phyloP scores from a whole-genome alignment of 1,284 basidiomycete genomes.

The Prillingera fragicola region DNA sequence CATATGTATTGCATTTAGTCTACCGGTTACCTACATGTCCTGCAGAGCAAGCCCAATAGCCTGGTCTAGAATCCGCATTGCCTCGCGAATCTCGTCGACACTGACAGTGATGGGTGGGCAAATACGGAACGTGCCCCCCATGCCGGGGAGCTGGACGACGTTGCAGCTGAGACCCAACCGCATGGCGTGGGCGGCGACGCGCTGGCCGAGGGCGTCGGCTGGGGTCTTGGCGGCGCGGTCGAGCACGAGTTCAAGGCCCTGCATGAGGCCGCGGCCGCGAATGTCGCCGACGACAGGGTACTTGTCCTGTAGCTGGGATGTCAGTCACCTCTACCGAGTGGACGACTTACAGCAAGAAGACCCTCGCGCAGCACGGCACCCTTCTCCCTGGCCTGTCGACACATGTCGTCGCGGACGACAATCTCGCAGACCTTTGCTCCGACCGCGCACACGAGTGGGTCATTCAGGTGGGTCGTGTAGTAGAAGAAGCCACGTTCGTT shows the following conservation, averaged over 20 bases:
- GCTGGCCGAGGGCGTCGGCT: slow-evolving; percentile 44
- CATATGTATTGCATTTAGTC: too few relatives aligned
- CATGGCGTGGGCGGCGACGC: slow-evolving; percentile 58
- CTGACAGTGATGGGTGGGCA: slow-evolving; percentile 63
- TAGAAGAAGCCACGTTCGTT: slow-evolving; percentile 48
- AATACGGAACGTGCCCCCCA: slow-evolving; percentile 55
- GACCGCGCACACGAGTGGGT: slow-evolving; percentile 40
- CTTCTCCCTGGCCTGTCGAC: slow-evolving; percentile 16
- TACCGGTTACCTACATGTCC: slow-evolving; percentile 1
- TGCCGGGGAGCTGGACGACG: slow-evolving; percentile 28
- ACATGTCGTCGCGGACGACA: slow-evolving; percentile 48
- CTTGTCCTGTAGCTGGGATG: slow-evolving; percentile 45
- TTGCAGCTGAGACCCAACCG: slow-evolving; percentile 69
- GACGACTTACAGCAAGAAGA: slow-evolving; percentile 14
- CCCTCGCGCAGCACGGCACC: slow-evolving; percentile 53
- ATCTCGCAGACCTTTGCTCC: slow-evolving; percentile 70
- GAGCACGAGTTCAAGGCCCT: slow-evolving; percentile 70
- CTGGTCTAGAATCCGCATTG: slow-evolving; percentile 54
- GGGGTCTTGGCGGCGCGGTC: slow-evolving; percentile 18
- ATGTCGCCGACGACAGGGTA: slow-evolving; percentile 63
- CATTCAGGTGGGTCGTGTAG: slow-evolving; percentile 36
- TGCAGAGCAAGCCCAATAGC: slow-evolving; percentile 52
- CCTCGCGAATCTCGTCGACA: slow-evolving; percentile 56
- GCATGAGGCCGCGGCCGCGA: slow-evolving; percentile 71
- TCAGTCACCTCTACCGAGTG: background rate